phyloP scores from a whole-genome alignment of 305 asterid species.

The Ajuga reptans region DNA sequence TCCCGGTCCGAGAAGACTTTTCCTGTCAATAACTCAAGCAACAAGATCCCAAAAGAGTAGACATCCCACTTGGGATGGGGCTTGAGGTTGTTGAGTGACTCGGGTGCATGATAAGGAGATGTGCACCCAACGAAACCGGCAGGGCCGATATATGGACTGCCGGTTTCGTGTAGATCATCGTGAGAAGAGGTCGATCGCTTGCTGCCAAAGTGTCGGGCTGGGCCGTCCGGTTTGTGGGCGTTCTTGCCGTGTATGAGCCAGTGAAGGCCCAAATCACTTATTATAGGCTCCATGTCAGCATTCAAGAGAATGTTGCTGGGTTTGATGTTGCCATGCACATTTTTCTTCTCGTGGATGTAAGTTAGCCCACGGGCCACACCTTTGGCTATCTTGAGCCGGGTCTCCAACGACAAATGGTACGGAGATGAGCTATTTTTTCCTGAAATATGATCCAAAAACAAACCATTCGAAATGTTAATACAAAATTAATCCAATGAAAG shows the following conservation, averaged over 20 bases:
- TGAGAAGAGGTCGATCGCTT: conserved; percentile 31
- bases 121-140: conserved; percentile 52
- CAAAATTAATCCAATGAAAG: not conserved
- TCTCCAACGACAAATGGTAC: conserved; percentile 43
- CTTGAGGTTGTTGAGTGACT: conserved; percentile 58
- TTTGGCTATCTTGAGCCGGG: conserved; percentile 60
- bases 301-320: conserved; percentile 82
- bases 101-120: conserved; percentile 81
- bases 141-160: conserved; percentile 37
- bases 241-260: conserved; percentile 50
- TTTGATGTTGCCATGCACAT: conserved; percentile 86
- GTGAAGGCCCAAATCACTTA: conserved; percentile 70
- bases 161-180: conserved; percentile 28
- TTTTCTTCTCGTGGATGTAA: conserved; percentile 78
- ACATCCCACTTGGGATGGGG: conserved; percentile 86
- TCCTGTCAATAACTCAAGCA: conserved; percentile 74
- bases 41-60: conserved; percentile 70
- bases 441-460: conserved; percentile 24
- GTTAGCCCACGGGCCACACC: conserved; percentile 76
- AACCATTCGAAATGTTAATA: not conserved
- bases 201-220: conserved; percentile 64
- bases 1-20: conserved; percentile 65
- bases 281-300: conserved; percentile 70
- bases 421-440: conserved; percentile 73
- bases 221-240: conserved; percentile 31